Percentiles rank a stretch among this genome's conserved stretches.
Conservation (phyloP, 768 basidiomycete species). For the Rhizopogon vinicolor region DNA sequence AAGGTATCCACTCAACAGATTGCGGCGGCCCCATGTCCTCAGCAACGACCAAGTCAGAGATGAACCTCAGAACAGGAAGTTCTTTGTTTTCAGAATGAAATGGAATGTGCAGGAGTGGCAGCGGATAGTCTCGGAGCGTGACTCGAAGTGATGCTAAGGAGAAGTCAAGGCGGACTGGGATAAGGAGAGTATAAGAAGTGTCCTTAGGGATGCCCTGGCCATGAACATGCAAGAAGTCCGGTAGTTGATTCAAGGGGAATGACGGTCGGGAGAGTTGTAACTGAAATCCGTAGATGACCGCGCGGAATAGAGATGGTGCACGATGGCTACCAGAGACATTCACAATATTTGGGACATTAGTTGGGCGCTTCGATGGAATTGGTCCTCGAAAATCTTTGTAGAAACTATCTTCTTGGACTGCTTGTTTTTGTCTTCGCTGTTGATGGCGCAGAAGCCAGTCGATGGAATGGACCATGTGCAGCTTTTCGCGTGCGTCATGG, state of each 20-base stretch:
- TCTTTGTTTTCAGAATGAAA: conserved; percentile 29
- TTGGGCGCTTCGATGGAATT: conserved; percentile 22
- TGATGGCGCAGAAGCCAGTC: conserved; percentile 65
- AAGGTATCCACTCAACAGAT: conserved; percentile 71
- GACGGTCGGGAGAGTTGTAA: conserved; percentile 56
- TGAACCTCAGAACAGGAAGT: conserved; percentile 53
- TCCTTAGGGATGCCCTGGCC: conserved; percentile 66
- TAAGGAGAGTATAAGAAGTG: conserved; percentile 71
- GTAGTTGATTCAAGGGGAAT: conserved; percentile 49
- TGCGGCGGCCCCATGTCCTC: conserved; percentile 75
- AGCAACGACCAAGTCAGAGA: conserved; percentile 76
- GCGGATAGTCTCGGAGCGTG: conserved; percentile 81
- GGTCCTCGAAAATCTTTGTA: conserved; percentile 41
- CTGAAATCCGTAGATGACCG: conserved; percentile 53
- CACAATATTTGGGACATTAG: conserved; percentile 41
- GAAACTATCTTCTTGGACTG: conserved; percentile 44
- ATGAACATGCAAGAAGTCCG: conserved; percentile 61
- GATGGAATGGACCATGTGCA: conserved; percentile 64
- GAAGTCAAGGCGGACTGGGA: conserved; percentile 79
- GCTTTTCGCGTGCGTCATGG: conserved; percentile 63
- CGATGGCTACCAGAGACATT: conserved; percentile 27
- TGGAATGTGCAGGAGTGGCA: conserved; percentile 79
- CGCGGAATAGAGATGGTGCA: conserved; percentile 67
- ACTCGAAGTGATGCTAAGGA: conserved; percentile 55
- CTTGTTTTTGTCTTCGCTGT: conserved; percentile 41